phyloP scores from a whole-genome alignment of 129 eudicot species.

The Mikania micrantha region DNA sequence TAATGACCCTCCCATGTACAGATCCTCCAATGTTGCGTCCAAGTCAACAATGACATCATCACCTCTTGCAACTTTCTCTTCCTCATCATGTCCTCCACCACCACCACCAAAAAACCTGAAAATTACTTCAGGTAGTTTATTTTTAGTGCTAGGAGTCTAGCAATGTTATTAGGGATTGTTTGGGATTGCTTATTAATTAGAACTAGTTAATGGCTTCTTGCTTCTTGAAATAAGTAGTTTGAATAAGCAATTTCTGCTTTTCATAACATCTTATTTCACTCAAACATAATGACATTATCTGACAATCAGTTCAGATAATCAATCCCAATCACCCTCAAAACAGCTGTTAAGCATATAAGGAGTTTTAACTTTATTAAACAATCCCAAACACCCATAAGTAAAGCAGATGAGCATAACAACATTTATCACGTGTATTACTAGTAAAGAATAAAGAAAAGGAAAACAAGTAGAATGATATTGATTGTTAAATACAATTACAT shows the following conservation, averaged over 20 bases:
- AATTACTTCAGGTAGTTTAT: background rate
- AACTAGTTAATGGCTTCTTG: background rate
- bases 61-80: slow-evolving; percentile 79
- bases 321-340: background rate
- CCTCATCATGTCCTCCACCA: slow-evolving; percentile 77
- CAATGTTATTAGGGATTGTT: background rate
- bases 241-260: background rate
- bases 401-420: background rate
- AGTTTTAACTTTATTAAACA: background rate
- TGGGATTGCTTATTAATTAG: background rate
- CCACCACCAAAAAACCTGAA: slow-evolving; percentile 87
- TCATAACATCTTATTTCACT: background rate
- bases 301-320: background rate
- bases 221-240: background rate
- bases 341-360: background rate
- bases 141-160: background rate
- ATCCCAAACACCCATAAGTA: background rate
- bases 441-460: background rate
- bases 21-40: slow-evolving; percentile 90
- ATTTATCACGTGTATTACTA: background rate
- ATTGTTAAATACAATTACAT: background rate
- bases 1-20: slow-evolving; percentile 95
- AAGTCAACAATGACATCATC: slow-evolving; percentile 93
- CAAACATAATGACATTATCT: background rate
- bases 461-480: background rate